phyloP scores from a whole-genome alignment of 1,284 basidiomycete species.

The Macrocystidia cucumis region DNA sequence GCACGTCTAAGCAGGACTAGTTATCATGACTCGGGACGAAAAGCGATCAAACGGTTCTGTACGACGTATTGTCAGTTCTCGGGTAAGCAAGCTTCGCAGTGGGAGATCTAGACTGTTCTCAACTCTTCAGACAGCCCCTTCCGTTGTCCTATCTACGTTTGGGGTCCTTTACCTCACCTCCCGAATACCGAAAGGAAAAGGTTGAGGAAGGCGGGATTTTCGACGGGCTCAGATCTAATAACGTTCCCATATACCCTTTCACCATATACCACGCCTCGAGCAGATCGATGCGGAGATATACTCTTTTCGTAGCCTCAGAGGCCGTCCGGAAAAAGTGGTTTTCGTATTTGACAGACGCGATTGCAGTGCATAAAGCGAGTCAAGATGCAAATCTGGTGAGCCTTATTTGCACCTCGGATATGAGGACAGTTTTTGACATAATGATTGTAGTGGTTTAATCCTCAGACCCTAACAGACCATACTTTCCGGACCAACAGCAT shows the following conservation, averaged over 20 bases:
- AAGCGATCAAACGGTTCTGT: constrained; percentile 35
- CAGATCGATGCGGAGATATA: constrained; percentile 52
- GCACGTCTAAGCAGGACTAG: constrained; percentile 21
- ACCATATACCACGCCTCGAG: constrained; percentile 63
- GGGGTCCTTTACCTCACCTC: constrained; percentile 47
- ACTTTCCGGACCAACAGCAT: constrained; percentile 45
- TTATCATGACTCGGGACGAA: constrained; percentile 58
- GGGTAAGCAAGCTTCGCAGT: constrained; percentile 34
- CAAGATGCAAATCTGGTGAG: constrained; percentile 68
- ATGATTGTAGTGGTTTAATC: constrained; percentile 55
- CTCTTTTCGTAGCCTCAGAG: constrained; percentile 58
- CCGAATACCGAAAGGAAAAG: constrained; percentile 56
- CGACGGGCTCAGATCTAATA: constrained; percentile 42
- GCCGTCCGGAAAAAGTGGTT: constrained; percentile 53
- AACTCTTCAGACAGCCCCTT: constrained; percentile 45
- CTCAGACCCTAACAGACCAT: constrained; percentile 47
- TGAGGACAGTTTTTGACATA: constrained; percentile 5
- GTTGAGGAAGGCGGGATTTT: constrained; percentile 50
- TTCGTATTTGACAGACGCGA: constrained; percentile 48
- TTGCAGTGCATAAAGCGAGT: constrained; percentile 49
- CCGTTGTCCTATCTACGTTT: constrained; percentile 70
- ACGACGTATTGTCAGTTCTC: constrained; percentile 50
- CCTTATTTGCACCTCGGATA: constrained; percentile 3
- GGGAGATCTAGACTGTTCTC: constrained; percentile 3
- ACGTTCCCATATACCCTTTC: constrained; percentile 60